phyloP scores from a whole-genome alignment of 352 stramenopile species.

The Proteromonas lacertae region DNA sequence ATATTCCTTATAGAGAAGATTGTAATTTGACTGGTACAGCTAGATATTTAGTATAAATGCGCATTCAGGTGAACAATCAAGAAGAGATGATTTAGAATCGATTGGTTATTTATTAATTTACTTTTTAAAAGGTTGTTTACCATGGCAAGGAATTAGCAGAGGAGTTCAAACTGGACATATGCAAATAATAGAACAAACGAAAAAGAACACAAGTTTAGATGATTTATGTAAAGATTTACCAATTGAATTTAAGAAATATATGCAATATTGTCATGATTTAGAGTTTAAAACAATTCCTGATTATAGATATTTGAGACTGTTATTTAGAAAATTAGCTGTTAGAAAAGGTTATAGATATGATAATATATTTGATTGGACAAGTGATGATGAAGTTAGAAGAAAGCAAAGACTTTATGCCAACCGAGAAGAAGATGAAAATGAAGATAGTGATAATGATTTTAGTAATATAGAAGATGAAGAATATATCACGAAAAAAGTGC shows the following conservation, averaged over 20 bases:
- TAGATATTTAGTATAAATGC: slow-evolving; percentile 90
- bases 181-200: slow-evolving; percentile 13
- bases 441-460: too few relatives aligned
- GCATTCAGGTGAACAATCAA: slow-evolving; percentile 69
- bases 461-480: too few relatives aligned
- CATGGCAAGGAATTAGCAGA: slow-evolving; percentile 78
- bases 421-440: too few relatives aligned
- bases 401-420: too few relatives aligned
- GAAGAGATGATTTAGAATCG: slow-evolving; percentile 45
- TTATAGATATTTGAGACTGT: slow-evolving; percentile 17
- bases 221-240: slow-evolving; percentile 18
- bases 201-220: slow-evolving; percentile 17
- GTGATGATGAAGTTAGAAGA: too few relatives aligned
- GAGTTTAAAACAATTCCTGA: slow-evolving; percentile 25
- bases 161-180: slow-evolving; percentile 85
- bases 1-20: slow-evolving; percentile 58
- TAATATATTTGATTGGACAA: slow-evolving; percentile 97
- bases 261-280: slow-evolving; percentile 15
- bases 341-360: slow-evolving; percentile 91
- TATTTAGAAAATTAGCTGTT: slow-evolving; percentile 97
- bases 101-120: slow-evolving; percentile 76
- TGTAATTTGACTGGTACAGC: slow-evolving; percentile 63
- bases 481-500: too few relatives aligned
- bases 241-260: slow-evolving; percentile 6
- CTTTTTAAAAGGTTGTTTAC: slow-evolving; percentile 61